phyloP scores from a whole-genome alignment of 768 basidiomycete genomes.

The Paxillus involutus region DNA sequence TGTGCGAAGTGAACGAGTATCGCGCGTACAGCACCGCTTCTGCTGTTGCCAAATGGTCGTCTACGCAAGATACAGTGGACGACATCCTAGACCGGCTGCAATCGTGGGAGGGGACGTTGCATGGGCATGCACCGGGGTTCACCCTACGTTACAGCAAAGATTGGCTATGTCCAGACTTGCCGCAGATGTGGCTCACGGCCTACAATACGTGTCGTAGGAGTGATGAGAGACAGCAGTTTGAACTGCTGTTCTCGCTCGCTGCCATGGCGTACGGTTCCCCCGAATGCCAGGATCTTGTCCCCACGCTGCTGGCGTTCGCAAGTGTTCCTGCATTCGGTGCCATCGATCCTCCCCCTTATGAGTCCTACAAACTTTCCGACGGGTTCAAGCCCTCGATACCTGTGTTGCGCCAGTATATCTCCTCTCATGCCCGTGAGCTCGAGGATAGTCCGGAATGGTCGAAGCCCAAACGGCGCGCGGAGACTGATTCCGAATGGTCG shows the following conservation, averaged over 20 bases:
- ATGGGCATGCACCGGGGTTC: neutral
- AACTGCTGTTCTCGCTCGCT: conserved; percentile 28
- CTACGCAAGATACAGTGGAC: neutral
- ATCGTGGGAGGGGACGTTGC: neutral
- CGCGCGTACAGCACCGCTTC: conserved; percentile 9
- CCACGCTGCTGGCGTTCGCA: conserved; percentile 31
- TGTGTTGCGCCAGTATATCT: neutral
- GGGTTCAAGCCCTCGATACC: conserved; percentile 2
- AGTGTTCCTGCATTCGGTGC: conserved; percentile 6
- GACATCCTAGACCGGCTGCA: neutral
- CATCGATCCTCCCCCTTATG: conserved; percentile 6
- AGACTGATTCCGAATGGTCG: neutral
- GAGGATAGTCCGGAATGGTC: conserved; percentile 6
- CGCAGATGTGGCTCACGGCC: conserved; percentile 22
- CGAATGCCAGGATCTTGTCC: conserved; percentile 11
- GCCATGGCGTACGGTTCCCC: conserved; percentile 29
- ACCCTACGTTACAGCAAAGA: conserved; percentile 11
- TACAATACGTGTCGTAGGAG: conserved; percentile 21
- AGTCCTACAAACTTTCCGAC: conserved; percentile 5
- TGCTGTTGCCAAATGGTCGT: conserved; percentile 3
- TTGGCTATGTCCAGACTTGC: conserved; percentile 24
- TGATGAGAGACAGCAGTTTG: conserved; percentile 6
- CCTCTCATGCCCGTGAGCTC: neutral
- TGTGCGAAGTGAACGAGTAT: conserved; percentile 1
- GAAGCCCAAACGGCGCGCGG: neutral